Percentiles rank a stretch among this genome's conserved stretches.
Evolutionary conservation across 495 filamentous ascomycete species (phyloP).

Genomic region (Cercophora samala): DNA sequence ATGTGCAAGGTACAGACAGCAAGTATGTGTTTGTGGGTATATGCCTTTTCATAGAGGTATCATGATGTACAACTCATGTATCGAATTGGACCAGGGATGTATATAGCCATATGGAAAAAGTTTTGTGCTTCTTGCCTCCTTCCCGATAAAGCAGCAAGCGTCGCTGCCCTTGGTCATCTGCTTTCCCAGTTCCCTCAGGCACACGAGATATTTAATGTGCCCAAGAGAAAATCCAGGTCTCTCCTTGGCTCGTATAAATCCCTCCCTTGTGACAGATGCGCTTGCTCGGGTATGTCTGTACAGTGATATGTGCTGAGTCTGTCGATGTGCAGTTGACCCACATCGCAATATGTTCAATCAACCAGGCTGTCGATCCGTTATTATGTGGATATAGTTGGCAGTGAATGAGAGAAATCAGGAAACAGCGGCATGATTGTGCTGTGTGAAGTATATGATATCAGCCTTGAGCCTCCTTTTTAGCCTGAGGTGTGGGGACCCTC

Average conservation of each 20-base stretch:
- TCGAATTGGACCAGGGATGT: not conserved
- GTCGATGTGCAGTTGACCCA: not conserved
- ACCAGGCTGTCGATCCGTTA: not conserved
- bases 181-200: not conserved
- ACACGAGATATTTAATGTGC: not conserved
- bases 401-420: not conserved
- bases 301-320: not conserved
- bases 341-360: not conserved
- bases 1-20: not conserved
- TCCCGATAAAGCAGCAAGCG: not conserved
- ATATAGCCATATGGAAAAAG: slow-evolving; percentile 3
- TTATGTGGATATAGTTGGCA: not conserved
- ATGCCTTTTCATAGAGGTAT: not conserved
- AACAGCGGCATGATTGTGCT: not conserved
- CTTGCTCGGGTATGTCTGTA: not conserved
- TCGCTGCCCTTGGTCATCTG: not conserved
- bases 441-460: slow-evolving; percentile 7
- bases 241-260: not conserved
- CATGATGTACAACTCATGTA: not conserved
- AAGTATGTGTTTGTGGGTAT: not conserved
- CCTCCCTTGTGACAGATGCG: not conserved
- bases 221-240: not conserved
- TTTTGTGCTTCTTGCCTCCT: not conserved
- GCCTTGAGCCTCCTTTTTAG: slow-evolving; percentile 20
- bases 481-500: slow-evolving; percentile 12